Evolutionary conservation across 257 asterid species (phyloP).

Genomic region (Craterostigma plantagineum): DNA sequence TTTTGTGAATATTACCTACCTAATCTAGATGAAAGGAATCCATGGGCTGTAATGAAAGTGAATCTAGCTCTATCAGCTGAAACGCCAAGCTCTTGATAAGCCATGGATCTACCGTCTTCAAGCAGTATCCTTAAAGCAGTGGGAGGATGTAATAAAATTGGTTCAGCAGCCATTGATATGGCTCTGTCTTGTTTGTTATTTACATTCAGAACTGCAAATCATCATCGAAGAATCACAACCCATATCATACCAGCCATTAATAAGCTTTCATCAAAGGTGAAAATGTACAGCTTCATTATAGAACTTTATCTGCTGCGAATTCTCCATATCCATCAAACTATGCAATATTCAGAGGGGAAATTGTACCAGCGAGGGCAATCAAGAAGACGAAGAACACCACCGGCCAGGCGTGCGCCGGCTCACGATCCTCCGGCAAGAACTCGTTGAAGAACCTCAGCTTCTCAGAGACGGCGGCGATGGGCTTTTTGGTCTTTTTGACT

Average conservation of each 20-base stretch:
- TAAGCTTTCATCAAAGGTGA: too few species aligned
- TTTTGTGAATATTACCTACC: slow-evolving; percentile 34
- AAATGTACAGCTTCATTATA: too few species aligned
- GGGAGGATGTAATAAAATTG: slow-evolving; percentile 46
- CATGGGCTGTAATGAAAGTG: slow-evolving; percentile 39
- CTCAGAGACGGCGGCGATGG: slow-evolving; percentile 36
- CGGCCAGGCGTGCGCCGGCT: slow-evolving; percentile 66
- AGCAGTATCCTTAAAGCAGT: slow-evolving; percentile 45
- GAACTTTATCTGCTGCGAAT: too few species aligned
- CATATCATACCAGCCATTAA: too few species aligned
- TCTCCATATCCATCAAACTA: too few species aligned
- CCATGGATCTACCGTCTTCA: slow-evolving; percentile 66
- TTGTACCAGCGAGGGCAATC: slow-evolving; percentile 51
- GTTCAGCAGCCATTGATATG: slow-evolving; percentile 27
- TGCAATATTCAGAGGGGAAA: too few species aligned
- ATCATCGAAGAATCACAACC: neutral
- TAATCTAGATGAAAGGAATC: slow-evolving; percentile 69
- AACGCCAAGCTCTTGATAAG: slow-evolving; percentile 65
- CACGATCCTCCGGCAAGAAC: slow-evolving; percentile 82
- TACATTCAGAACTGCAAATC: slow-evolving; percentile 36
- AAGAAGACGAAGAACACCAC: slow-evolving; percentile 47
- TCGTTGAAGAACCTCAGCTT: slow-evolving; percentile 49
- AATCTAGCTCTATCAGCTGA: slow-evolving; percentile 47
- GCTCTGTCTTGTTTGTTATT: slow-evolving; percentile 19
- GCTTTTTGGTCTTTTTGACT: slow-evolving; percentile 35